phyloP scores from a whole-genome alignment of 2,329 filamentous ascomycete species.

The Lasiodiplodia sp. region DNA sequence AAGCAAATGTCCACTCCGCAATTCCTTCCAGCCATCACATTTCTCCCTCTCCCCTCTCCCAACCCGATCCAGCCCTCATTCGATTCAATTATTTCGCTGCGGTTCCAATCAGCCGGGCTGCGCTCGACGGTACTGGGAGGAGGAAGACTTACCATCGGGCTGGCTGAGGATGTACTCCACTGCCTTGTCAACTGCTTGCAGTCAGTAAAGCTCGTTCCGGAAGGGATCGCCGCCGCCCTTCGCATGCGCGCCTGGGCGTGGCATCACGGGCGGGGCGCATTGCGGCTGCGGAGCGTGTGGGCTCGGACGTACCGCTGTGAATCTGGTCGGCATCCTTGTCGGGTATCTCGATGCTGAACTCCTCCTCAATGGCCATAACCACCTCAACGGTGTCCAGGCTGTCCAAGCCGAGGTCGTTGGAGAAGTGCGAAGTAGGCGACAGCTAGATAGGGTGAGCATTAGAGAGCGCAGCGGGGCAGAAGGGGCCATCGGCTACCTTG shows the following conservation, averaged over 20 bases:
- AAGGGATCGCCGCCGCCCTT: neutral
- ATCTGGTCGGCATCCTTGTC: conserved; percentile 96
- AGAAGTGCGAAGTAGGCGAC: conserved; percentile 83
- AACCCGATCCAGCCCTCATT: conserved; percentile 33
- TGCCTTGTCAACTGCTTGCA: conserved; percentile 80
- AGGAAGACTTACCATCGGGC: conserved; percentile 77
- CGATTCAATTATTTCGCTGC: conserved; percentile 42
- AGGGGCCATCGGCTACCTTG: conserved; percentile 55
- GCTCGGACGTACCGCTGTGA: conserved; percentile 77
- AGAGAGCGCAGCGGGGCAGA: conserved; percentile 3
- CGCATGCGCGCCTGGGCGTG: neutral
- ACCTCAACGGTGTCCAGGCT: conserved; percentile 99
- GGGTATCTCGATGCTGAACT: conserved; percentile 94
- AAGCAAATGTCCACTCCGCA: conserved; percentile 38
- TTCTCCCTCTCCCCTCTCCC: conserved; percentile 19
- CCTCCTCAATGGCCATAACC: conserved; percentile 99
- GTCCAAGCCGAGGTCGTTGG: conserved; percentile 96
- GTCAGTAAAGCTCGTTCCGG: conserved; percentile 39
- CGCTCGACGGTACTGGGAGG: neutral
- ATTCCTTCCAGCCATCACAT: conserved; percentile 32
- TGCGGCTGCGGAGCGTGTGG: neutral
- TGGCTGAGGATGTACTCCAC: conserved; percentile 93
- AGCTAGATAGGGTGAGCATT: conserved; percentile 66
- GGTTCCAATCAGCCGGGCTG: conserved; percentile 34
- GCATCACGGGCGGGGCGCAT: neutral